phyloP scores from a whole-genome alignment of 306 rosid species.

The Morella rubra region DNA sequence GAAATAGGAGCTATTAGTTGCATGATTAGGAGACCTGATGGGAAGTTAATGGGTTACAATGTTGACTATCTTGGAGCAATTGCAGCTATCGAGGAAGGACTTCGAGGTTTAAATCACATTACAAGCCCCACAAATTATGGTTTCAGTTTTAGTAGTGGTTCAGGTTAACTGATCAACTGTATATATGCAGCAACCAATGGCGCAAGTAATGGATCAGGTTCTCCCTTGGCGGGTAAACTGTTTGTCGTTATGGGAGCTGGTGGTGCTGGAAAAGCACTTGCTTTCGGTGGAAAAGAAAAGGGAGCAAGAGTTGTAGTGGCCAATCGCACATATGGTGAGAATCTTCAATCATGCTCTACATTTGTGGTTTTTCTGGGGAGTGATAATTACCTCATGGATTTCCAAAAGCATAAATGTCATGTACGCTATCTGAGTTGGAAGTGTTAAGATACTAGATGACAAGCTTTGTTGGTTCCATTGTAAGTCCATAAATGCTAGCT shows the following conservation, averaged over 20 bases:
- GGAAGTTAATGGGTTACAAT: conserved; percentile 56
- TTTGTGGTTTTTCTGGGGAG: background rate
- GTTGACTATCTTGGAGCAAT: conserved; percentile 69
- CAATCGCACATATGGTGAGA: conserved; percentile 56
- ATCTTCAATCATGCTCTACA: background rate
- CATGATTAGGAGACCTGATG: conserved; percentile 61
- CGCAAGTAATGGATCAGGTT: conserved; percentile 31
- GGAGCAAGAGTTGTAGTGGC: conserved; percentile 79
- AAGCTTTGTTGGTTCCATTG: background rate
- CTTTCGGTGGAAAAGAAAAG: conserved; percentile 67
- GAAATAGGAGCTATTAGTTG: conserved; percentile 71
- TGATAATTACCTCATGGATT: background rate
- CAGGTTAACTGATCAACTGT: background rate
- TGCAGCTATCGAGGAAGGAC: conserved; percentile 64
- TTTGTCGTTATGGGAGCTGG: conserved; percentile 76
- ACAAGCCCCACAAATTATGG: background rate
- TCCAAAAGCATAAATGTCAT: background rate
- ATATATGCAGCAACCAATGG: conserved; percentile 31
- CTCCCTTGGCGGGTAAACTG: conserved; percentile 57
- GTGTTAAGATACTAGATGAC: background rate
- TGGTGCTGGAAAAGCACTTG: conserved; percentile 77
- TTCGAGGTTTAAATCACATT: conserved; percentile 42
- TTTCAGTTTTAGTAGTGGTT: background rate
- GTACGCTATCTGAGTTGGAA: background rate
- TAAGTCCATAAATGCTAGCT: background rate